phyloP scores from a whole-genome alignment of 441 rosid genomes.

The Euphorbia celastroides region DNA sequence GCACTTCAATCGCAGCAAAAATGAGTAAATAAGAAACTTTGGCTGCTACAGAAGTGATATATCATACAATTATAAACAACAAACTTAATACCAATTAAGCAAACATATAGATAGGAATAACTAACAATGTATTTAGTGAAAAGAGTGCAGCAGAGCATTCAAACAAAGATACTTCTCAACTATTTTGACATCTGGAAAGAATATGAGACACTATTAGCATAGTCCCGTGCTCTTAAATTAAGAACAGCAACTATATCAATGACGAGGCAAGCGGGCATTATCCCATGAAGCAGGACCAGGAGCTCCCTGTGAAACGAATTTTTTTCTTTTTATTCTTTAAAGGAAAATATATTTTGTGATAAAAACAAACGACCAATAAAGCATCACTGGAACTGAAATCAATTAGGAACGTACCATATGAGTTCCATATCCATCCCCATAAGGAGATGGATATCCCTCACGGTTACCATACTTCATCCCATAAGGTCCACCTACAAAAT shows the following conservation, averaged over 20 bases:
- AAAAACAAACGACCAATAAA: conserved; percentile 10
- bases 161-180: conserved; percentile 32
- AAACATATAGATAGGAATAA: conserved; percentile 28
- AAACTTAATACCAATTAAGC: conserved; percentile 21
- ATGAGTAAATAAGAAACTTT: conserved; percentile 8
- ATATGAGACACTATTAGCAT: conserved; percentile 16
- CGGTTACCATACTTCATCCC: conserved; percentile 51
- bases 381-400: conserved; percentile 9
- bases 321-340: not conserved
- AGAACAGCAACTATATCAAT: conserved; percentile 35
- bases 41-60: conserved; percentile 5
- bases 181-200: conserved; percentile 18
- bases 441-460: conserved; percentile 55
- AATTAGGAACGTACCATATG: conserved; percentile 48
- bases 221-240: conserved; percentile 24
- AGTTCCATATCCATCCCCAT: conserved; percentile 62
- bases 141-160: conserved; percentile 30
- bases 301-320: conserved; percentile 47
- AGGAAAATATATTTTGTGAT: not conserved
- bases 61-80: conserved; percentile 9
- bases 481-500: conserved; percentile 58
- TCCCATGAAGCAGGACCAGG: conserved; percentile 76
- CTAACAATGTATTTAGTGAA: conserved; percentile 39
- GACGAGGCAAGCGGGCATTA: conserved; percentile 57
- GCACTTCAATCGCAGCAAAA: not conserved